phyloP scores from a whole-genome alignment of 2,329 filamentous ascomycete species.

The Ramularia collo-cygni region DNA sequence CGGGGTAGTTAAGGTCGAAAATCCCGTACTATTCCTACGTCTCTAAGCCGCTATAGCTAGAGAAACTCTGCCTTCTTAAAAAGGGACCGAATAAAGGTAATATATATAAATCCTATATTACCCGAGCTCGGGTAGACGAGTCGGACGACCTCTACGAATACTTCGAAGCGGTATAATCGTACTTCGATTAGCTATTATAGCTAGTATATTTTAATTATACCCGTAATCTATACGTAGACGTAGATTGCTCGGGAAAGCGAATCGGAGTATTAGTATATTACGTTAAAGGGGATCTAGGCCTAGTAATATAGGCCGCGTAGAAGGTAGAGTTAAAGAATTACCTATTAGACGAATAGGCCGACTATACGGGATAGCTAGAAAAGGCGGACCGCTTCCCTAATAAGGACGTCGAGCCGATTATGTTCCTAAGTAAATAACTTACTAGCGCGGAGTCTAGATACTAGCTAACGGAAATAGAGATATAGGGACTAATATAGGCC shows the following conservation, averaged over 20 bases:
- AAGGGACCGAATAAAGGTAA: not conserved
- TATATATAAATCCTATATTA: not conserved
- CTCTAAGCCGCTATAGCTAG: not conserved
- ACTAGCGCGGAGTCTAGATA: not conserved
- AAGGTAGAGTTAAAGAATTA: not conserved
- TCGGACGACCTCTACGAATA: not conserved
- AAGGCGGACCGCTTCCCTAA: not conserved
- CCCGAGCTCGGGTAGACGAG: not conserved
- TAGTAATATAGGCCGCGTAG: not conserved
- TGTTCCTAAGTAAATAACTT: slow-evolving; percentile 1
- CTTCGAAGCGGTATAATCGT: not conserved
- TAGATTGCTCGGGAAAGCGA: not conserved
- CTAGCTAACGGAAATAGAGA: slow-evolving; percentile 3
- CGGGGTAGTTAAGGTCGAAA: not conserved
- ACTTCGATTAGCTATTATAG: not conserved
- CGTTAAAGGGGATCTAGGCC: not conserved
- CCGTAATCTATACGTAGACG: not conserved
- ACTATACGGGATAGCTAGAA: not conserved
- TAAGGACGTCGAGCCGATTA: not conserved
- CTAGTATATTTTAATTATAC: not conserved
- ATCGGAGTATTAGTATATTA: slow-evolving; percentile 1
- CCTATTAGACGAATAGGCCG: not conserved
- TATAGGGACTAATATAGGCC: not conserved
- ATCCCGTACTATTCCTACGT: slow-evolving; percentile 1
- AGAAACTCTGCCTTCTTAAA: not conserved